These are phyloP conservation scores for Phaffomyces antillensis DNA, from an alignment of 805 yeast species.

Conservation along the genomic window DNA sequence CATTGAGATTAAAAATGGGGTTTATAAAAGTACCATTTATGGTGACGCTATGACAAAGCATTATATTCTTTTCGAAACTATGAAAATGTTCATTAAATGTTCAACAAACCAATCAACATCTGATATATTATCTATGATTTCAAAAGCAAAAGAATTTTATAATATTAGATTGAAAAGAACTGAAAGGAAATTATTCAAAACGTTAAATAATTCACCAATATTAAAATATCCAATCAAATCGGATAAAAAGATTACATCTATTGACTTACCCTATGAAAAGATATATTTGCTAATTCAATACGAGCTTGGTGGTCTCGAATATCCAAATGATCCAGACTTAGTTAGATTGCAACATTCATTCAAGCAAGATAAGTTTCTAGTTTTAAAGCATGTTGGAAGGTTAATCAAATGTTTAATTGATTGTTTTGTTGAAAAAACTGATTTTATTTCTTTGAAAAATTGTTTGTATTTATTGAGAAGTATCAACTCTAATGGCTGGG, in stretches of 20 bases:
- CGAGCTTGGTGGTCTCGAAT: constrained; percentile 44
- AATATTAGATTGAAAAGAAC: constrained; percentile 33
- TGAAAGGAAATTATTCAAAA: constrained; percentile 39
- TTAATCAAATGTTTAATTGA: constrained; percentile 39
- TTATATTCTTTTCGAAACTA: constrained; percentile 38
- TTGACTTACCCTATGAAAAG: constrained; percentile 27
- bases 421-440: constrained; percentile 33
- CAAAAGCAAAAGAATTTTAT: constrained; percentile 34
- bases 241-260: constrained; percentile 22
- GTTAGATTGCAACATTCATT: constrained; percentile 32
- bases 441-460: constrained; percentile 34
- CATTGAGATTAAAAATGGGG: constrained; percentile 14
- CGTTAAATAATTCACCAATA: constrained; percentile 33
- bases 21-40: constrained; percentile 29
- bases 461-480: constrained; percentile 34
- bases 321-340: constrained; percentile 37
- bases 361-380: constrained; percentile 35
- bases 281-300: constrained; percentile 37
- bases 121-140: constrained; percentile 23
- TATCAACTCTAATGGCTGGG: constrained; percentile 44
- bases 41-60: constrained; percentile 45
- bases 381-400: constrained; percentile 37
- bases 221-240: constrained; percentile 31
- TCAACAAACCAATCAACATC: constrained; percentile 12
- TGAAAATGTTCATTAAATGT: constrained; percentile 27